Conservation (phyloP, 2,329 filamentous ascomycete species). For the Waltergamsia citrina region DNA sequence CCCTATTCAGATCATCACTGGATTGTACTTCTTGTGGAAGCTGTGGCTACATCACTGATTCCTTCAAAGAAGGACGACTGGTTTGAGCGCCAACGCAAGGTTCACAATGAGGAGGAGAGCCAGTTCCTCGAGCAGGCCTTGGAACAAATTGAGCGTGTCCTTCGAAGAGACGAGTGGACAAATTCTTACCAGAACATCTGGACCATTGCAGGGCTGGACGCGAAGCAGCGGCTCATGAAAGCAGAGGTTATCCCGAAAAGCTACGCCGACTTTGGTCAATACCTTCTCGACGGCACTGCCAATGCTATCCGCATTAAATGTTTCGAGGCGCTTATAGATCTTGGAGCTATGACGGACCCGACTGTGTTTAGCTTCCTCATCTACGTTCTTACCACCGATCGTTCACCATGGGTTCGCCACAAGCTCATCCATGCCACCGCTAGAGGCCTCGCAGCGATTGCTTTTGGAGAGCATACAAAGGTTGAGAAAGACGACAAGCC, state of each 20-base stretch:
- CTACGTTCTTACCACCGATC: constrained; percentile 49
- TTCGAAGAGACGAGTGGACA: constrained; percentile 60
- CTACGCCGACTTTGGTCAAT: constrained; percentile 50
- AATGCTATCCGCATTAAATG: constrained; percentile 58
- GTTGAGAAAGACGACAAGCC: constrained; percentile 23
- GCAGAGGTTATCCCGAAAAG: constrained; percentile 46
- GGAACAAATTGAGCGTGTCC: constrained; percentile 57
- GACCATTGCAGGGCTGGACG: constrained; percentile 52
- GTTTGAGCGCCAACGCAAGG: constrained; percentile 32
- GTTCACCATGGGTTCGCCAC: constrained; percentile 53
- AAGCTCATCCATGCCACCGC: constrained; percentile 50
- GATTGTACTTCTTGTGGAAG: constrained; percentile 66
- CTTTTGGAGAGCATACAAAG: constrained; percentile 50
- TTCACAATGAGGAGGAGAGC: constrained; percentile 33
- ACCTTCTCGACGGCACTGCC: constrained; percentile 53
- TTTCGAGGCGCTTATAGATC: constrained; percentile 53
- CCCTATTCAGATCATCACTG: constrained; percentile 84
- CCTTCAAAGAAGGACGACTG: constrained; percentile 35
- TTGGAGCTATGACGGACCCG: constrained; percentile 49
- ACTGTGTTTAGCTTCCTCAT: constrained; percentile 47
- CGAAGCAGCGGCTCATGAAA: constrained; percentile 55
- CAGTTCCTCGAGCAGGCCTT: constrained; percentile 43
- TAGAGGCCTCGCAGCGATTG: constrained; percentile 51
- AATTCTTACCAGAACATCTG: constrained; percentile 59
- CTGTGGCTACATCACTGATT: constrained; percentile 49